phyloP scores from a whole-genome alignment of 208 protist species.

The Leishmania martiniquensis region DNA sequence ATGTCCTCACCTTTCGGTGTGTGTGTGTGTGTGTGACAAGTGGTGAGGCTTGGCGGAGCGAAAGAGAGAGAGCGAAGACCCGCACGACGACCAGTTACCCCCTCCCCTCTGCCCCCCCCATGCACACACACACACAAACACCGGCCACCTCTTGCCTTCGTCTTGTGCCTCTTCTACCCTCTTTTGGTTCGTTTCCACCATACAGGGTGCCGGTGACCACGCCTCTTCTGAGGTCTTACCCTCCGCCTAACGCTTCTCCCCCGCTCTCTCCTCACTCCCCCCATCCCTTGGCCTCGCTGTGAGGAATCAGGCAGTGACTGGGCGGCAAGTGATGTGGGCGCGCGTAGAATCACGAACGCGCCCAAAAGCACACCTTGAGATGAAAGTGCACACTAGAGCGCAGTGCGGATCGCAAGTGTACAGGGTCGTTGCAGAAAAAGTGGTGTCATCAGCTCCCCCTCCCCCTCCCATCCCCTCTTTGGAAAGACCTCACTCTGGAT shows the following conservation, averaged over 20 bases:
- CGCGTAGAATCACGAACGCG: neutral
- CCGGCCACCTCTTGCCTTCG: neutral
- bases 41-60: neutral
- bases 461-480: neutral
- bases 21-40: neutral
- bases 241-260: no score
- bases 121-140: conserved; percentile 1
- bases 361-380: no score
- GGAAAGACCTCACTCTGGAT: neutral
- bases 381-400: neutral
- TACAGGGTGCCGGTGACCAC: neutral
- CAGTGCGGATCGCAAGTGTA: neutral
- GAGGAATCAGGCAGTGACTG: neutral
- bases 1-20: neutral
- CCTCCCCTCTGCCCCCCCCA: neutral
- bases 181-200: no score
- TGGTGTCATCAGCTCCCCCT: neutral
- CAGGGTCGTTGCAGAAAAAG: neutral
- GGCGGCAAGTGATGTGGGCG: neutral
- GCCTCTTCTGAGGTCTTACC: neutral
- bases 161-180: neutral
- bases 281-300: neutral
- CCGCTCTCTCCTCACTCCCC: neutral
- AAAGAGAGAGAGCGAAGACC: neutral
- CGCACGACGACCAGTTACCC: no score